phyloP scores from a whole-genome alignment of 2,329 filamentous ascomycete species.

The Aspergillus latus region DNA sequence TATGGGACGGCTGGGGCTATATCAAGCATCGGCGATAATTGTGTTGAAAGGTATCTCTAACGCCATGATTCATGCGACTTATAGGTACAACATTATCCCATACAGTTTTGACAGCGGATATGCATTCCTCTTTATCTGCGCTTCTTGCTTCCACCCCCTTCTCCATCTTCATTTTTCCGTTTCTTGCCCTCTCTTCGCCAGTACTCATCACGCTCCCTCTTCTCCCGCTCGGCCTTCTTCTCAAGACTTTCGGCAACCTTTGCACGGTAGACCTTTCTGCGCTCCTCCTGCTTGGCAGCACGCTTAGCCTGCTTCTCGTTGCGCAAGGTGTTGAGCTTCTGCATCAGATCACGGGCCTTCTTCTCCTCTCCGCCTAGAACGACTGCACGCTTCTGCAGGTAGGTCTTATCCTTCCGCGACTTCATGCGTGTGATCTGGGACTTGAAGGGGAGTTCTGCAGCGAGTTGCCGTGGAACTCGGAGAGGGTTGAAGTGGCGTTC shows the following conservation, averaged over 20 bases:
- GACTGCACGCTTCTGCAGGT: slow-evolving; percentile 95
- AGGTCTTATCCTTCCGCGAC: slow-evolving; percentile 77
- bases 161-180: slow-evolving; percentile 58
- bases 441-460: slow-evolving; percentile 85
- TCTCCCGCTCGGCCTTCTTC: slow-evolving; percentile 83
- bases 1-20: too few relatives aligned
- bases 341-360: slow-evolving; percentile 82
- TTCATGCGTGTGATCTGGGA: slow-evolving; percentile 83
- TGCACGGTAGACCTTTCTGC: slow-evolving; percentile 74
- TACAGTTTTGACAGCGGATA: slow-evolving; percentile 22
- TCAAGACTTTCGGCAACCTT: slow-evolving; percentile 80
- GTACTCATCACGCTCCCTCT: slow-evolving; percentile 86
- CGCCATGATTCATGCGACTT: slow-evolving; percentile 27
- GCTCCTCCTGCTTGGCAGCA: slow-evolving; percentile 81
- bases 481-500: slow-evolving; percentile 73
- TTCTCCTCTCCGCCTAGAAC: slow-evolving; percentile 82
- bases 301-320: slow-evolving; percentile 90
- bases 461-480: slow-evolving; percentile 52
- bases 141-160: slow-evolving; percentile 51
- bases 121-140: slow-evolving; percentile 37
- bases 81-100: slow-evolving; percentile 22
- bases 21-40: background rate
- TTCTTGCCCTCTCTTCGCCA: slow-evolving; percentile 90
- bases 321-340: slow-evolving; percentile 84
- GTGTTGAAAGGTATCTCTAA: slow-evolving; percentile 19